Percentiles rank a stretch among this genome's conserved stretches.
Conservation (phyloP, 2,329 filamentous ascomycete species). For the Phaeosphaeriaceae sp. region DNA sequence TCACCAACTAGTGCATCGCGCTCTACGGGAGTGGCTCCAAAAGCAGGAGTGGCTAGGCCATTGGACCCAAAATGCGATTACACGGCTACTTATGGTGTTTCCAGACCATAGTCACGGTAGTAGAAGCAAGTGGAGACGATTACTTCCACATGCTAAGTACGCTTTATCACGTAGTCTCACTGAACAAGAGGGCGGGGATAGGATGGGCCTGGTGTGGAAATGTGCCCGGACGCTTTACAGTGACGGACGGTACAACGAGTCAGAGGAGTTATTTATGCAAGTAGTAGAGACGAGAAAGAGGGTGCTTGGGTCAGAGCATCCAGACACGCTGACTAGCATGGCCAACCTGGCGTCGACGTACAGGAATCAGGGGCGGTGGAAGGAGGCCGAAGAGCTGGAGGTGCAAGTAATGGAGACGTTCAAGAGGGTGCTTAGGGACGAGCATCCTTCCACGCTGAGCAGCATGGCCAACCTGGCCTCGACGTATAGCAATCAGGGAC, state of each 20-base stretch:
- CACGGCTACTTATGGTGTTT: conserved; percentile 20
- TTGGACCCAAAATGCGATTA: conserved; percentile 14
- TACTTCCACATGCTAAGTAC: conserved; percentile 23
- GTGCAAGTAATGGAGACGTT: too few species aligned
- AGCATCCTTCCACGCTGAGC: too few species aligned
- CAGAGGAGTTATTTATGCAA: conserved; percentile 14
- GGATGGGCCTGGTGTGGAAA: conserved; percentile 8
- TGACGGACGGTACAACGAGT: conserved; percentile 19
- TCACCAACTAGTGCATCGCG: conserved; percentile 19
- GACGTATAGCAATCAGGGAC: too few species aligned
- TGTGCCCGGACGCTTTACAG: conserved; percentile 16
- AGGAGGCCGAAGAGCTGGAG: too few species aligned
- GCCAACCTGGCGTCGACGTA: conserved; percentile 3
- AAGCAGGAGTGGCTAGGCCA: conserved; percentile 4
- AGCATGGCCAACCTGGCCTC: too few species aligned
- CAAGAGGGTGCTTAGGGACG: too few species aligned
- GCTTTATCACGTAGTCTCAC: conserved; percentile 13
- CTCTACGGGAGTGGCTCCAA: conserved; percentile 11
- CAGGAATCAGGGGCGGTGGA: too few species aligned
- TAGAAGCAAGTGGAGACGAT: conserved; percentile 28
- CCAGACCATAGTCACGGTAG: conserved; percentile 16
- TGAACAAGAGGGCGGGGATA: conserved; percentile 8
- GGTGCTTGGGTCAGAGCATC: conserved; percentile 1
- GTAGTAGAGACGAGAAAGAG: conserved; percentile 20
- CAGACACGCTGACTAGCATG: conserved; percentile 13